Evolutionary conservation across 2,329 filamentous ascomycete genomes (phyloP).

Genomic region (Shiraia sp.): DNA sequence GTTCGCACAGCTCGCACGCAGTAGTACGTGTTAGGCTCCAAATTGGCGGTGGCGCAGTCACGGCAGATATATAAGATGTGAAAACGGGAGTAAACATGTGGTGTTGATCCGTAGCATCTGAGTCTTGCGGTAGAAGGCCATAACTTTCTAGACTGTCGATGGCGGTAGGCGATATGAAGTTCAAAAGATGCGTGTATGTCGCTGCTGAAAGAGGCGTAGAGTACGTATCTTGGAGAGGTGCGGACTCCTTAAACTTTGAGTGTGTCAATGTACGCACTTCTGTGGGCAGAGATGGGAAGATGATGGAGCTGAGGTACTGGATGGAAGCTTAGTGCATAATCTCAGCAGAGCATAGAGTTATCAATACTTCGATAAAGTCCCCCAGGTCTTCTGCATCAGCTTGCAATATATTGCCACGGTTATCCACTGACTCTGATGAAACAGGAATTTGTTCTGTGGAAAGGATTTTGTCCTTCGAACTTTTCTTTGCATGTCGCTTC

Average conservation of each 20-base stretch:
- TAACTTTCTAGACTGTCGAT: constrained; percentile 72
- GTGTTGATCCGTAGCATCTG: constrained; percentile 44
- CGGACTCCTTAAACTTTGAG: constrained; percentile 56
- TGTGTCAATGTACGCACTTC: constrained; percentile 67
- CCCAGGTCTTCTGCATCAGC: constrained; percentile 68
- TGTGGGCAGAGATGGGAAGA: constrained; percentile 67
- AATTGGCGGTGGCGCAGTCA: constrained; percentile 65
- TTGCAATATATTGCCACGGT: constrained; percentile 8
- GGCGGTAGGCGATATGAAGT: constrained; percentile 62
- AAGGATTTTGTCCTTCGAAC: constrained; percentile 35
- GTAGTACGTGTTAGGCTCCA: constrained; percentile 60
- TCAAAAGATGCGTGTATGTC: constrained; percentile 54
- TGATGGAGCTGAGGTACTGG: constrained; percentile 70
- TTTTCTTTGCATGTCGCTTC: constrained; percentile 37
- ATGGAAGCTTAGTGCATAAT: constrained; percentile 1
- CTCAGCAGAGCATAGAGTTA: not conserved
- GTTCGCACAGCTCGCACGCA: constrained; percentile 74
- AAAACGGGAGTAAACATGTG: constrained; percentile 67
- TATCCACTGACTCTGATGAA: constrained; percentile 2
- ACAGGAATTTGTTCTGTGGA: constrained; percentile 8
- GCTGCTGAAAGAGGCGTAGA: constrained; percentile 58
- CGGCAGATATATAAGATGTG: constrained; percentile 62
- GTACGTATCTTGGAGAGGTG: constrained; percentile 59
- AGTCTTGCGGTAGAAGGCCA: constrained; percentile 57
- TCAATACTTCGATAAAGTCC: constrained; percentile 72